Evolutionary conservation across 164 flowering plant genomes (phyloP).

Genomic region (Dillenia suffruticosa): DNA sequence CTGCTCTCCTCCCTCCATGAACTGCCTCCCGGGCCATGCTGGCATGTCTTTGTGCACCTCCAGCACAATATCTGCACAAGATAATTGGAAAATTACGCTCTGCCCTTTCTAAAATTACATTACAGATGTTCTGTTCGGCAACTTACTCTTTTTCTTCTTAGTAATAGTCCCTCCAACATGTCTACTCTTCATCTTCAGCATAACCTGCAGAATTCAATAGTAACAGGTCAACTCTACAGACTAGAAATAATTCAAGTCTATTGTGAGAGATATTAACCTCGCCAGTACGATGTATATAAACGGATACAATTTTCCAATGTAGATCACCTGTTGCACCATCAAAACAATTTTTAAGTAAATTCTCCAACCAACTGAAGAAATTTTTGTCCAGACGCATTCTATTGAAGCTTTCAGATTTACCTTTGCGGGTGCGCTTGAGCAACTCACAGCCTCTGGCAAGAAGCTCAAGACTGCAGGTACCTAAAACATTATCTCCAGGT

Average conservation of each 20-base stretch:
- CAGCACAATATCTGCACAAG: constrained; percentile 22
- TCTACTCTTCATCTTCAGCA: constrained; percentile 70
- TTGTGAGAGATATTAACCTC: constrained; percentile 25
- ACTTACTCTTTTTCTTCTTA: constrained; percentile 68
- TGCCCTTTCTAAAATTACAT: not conserved
- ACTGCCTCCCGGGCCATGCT: constrained; percentile 67
- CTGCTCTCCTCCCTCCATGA: constrained; percentile 52
- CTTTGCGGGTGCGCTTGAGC: constrained; percentile 70
- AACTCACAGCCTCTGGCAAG: constrained; percentile 63
- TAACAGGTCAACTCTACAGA: not conserved
- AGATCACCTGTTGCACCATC: constrained; percentile 48
- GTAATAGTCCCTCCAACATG: constrained; percentile 58
- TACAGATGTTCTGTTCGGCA: not conserved
- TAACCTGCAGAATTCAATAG: constrained; percentile 39
- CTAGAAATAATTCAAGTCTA: not conserved
- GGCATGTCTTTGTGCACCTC: constrained; percentile 53
- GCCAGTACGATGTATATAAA: constrained; percentile 49
- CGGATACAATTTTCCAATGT: constrained; percentile 73
- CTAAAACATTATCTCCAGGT: constrained; percentile 27
- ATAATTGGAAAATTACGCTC: not conserved
- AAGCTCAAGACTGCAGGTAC: constrained; percentile 37
- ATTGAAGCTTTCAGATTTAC: constrained; percentile 10
- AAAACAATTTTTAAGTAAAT: not conserved
- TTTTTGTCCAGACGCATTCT: too few relatives aligned
- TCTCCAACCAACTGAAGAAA: not conserved